Evolutionary conservation across 805 yeast genomes (phyloP), one percentile per base, ranked within the genome.

Genomic region (Phaffomyces thermotolerans): DNA sequence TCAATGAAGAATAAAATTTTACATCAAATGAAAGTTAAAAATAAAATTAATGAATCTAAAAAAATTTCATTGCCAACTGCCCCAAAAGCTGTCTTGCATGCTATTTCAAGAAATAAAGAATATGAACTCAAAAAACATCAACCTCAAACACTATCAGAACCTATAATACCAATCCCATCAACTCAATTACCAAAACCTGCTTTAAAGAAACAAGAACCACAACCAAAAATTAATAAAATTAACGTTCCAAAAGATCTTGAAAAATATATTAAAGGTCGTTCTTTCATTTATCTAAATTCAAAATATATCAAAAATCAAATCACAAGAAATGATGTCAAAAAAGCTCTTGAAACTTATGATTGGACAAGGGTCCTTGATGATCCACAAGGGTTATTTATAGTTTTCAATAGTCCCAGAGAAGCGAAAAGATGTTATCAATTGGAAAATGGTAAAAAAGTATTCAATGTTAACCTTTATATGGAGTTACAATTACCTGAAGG

Each of bases 321-420:
- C 1, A 65, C 71, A 14, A 66, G 78, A 3, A 70, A 69, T 42
- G 87, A 82, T 54, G 65, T 88, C 42, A 79, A 84, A 52, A 69
- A 73, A 24, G 68, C 71, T 27, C 64, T 87, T 29, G 71, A 71
- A 34, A 73, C 71, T 39, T 82, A 82, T 55, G 76, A 74, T 43
- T 83, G 88, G 80, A 74, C 79, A 0, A 68, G 84, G 43, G 76
- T 87, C 3, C 57, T 83, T 39, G 70, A 78, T 4, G 90, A 84
- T 50, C 51, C 53, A 0, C 61, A 72, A 1, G 96, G 96, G 0
- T 81, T 82, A 52, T 87, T 74, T 52, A 68, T 87, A 33, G 79
- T 85, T 1, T 88, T 88, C 62, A 78, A 79, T 52, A 69, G 73
- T 15, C 60, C 72, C 13, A 62, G 62, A 31, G 85, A 81, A 47